phyloP scores from a whole-genome alignment of 176 grass and related monocot species.

The Oryza punctata region DNA sequence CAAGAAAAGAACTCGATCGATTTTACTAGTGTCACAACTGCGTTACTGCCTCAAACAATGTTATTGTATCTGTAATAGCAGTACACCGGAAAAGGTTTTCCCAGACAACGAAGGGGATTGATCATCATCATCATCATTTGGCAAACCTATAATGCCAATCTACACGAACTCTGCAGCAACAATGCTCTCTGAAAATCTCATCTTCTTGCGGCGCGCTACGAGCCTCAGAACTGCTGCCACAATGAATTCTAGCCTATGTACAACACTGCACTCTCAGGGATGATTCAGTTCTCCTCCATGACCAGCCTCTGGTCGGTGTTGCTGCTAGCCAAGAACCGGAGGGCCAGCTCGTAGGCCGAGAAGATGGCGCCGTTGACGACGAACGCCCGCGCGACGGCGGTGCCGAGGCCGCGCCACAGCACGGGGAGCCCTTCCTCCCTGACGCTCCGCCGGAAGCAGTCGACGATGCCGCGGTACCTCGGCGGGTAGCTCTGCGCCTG shows the following conservation, averaged over 20 bases:
- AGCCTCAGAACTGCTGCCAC: neutral
- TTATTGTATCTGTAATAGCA: neutral
- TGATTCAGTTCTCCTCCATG: constrained; percentile 74
- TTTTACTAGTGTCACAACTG: no score
- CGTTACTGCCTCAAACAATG: neutral
- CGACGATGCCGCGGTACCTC: constrained; percentile 74
- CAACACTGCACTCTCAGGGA: neutral
- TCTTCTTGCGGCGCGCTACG: neutral
- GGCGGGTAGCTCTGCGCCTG: constrained; percentile 61
- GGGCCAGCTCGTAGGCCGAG: constrained; percentile 81
- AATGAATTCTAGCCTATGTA: constrained; percentile 34
- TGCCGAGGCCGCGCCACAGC: constrained; percentile 92
- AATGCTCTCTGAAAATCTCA: neutral
- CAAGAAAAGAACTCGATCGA: neutral
- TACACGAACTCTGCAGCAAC: constrained; percentile 14
- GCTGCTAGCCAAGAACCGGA: constrained; percentile 61
- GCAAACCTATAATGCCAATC: constrained; percentile 7
- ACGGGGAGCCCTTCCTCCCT: constrained; percentile 76
- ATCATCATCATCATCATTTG: constrained; percentile 32
- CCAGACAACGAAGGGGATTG: neutral
- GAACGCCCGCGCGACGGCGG: constrained; percentile 78
- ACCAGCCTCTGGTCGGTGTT: constrained; percentile 41
- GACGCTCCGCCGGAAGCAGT: constrained; percentile 88
- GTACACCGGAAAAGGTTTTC: neutral
- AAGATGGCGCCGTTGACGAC: constrained; percentile 97